Conservation (phyloP, 139 green algal genomes). For the Yamagishiella unicocca region DNA sequence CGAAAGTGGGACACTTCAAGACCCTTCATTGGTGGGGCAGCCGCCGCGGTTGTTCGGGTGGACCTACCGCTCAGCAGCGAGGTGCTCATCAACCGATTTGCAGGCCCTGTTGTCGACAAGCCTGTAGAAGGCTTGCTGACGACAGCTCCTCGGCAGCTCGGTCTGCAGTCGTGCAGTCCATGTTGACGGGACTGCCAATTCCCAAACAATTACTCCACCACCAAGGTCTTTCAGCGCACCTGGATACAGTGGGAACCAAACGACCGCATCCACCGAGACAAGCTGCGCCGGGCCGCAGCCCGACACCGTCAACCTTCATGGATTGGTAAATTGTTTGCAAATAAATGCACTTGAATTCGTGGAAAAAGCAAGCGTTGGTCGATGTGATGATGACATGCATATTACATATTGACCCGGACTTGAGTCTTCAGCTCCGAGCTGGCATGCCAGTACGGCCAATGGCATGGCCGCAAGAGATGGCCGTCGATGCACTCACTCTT, state of each 20-base stretch:
- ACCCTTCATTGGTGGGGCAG: neutral
- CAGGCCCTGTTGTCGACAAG: neutral
- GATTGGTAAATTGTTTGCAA: too few species aligned
- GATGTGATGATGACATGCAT: too few species aligned
- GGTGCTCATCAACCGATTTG: neutral
- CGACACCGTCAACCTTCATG: slow-evolving; percentile 8
- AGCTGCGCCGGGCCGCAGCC: neutral
- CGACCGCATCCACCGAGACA: neutral
- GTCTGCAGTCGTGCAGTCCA: neutral
- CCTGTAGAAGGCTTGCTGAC: neutral
- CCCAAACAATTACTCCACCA: neutral
- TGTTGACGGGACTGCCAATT: neutral
- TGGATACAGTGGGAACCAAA: neutral
- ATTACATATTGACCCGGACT: too few species aligned
- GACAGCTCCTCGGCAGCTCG: neutral
- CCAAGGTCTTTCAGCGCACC: too few species aligned
- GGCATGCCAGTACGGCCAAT: too few species aligned
- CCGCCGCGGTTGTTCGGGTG: neutral
- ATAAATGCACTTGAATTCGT: too few species aligned
- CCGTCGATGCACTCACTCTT: too few species aligned
- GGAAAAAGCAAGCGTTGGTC: too few species aligned
- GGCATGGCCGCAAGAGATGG: too few species aligned
- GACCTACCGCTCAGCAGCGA: neutral
- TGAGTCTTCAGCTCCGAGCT: too few species aligned
- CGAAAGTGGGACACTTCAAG: neutral